A percentile compares a stretch with the other conserved stretches of the same genome.
Conservation (phyloP, 805 yeast genomes). For the Cyberlindnera suaveolens region DNA sequence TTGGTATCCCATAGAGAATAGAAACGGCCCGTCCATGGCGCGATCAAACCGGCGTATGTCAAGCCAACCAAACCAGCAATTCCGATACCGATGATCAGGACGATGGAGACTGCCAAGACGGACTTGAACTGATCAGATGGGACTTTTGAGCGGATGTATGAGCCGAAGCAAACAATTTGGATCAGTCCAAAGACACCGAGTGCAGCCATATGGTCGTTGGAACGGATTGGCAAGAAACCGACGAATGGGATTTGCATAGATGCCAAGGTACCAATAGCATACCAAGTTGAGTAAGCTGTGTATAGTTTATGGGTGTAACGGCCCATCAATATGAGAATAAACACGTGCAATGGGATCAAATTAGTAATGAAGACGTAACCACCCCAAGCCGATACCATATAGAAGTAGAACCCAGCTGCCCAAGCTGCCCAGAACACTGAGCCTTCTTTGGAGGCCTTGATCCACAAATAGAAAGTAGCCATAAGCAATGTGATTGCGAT, state of each 20-base stretch:
- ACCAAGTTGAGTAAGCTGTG: slow-evolving; percentile 94
- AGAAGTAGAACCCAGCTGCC: slow-evolving; percentile 86
- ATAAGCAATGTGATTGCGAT: slow-evolving; percentile 93
- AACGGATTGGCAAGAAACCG: slow-evolving; percentile 93
- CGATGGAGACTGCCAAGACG: slow-evolving; percentile 55
- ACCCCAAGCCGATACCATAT: slow-evolving; percentile 99
- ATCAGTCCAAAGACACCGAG: slow-evolving; percentile 94
- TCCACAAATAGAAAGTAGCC: slow-evolving; percentile 96
- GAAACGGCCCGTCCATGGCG: slow-evolving; percentile 99
- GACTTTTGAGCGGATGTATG: slow-evolving; percentile 69
- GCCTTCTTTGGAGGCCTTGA: slow-evolving; percentile 87
- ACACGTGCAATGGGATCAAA: slow-evolving; percentile 92
- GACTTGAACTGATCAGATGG: slow-evolving; percentile 68
- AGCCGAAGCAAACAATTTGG: slow-evolving; percentile 84
- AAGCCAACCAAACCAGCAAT: slow-evolving; percentile 66
- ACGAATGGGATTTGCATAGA: slow-evolving; percentile 99
- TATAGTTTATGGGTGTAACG: slow-evolving; percentile 79
- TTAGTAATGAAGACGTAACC: slow-evolving; percentile 98
- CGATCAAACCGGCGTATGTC: slow-evolving; percentile 88
- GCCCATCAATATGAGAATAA: slow-evolving; percentile 88
- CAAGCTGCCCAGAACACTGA: slow-evolving; percentile 77
- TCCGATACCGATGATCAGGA: slow-evolving; percentile 54
- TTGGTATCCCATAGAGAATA: slow-evolving; percentile 97
- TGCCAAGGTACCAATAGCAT: slow-evolving; percentile 92
- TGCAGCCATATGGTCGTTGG: slow-evolving; percentile 98